Conservation (phyloP, 495 filamentous ascomycete genomes). For the Trichoderma orchidacearum region DNA sequence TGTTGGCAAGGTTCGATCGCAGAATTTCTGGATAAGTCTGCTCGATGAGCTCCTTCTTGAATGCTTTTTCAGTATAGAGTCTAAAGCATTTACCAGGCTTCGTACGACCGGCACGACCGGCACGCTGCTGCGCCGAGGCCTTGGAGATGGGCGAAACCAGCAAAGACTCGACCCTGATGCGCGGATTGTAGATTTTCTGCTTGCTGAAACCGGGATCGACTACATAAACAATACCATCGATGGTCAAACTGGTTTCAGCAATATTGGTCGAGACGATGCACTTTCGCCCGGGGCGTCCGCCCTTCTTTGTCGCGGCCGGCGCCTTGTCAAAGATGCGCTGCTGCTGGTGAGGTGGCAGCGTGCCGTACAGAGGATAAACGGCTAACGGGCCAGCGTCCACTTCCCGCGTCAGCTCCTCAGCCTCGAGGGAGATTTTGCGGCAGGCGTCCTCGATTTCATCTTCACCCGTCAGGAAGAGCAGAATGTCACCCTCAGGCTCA, state of each 20-base stretch:
- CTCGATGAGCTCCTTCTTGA: constrained; percentile 96
- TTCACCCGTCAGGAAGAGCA: constrained; percentile 94
- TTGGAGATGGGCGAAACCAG: constrained; percentile 94
- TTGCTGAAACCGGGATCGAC: constrained; percentile 98
- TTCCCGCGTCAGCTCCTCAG: constrained; percentile 80
- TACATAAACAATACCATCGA: constrained; percentile 98
- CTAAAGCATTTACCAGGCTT: constrained; percentile 96
- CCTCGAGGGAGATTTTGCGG: constrained; percentile 80
- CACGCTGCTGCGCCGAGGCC: constrained; percentile 94
- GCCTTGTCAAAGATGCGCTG: constrained; percentile 90
- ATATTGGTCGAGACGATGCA: constrained; percentile 95
- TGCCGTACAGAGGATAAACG: constrained; percentile 90
- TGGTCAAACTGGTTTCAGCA: constrained; percentile 92
- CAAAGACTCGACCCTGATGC: constrained; percentile 89
- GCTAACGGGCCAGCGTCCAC: constrained; percentile 79
- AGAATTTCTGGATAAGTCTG: constrained; percentile 94
- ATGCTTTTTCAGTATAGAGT: constrained; percentile 88
- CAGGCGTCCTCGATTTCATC: constrained; percentile 98
- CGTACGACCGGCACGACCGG: constrained; percentile 97
- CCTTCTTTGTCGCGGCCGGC: constrained; percentile 53
- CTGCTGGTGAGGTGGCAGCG: constrained; percentile 80
- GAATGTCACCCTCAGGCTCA: constrained; percentile 86
- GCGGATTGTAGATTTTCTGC: constrained; percentile 98
- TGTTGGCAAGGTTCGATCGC: constrained; percentile 84
- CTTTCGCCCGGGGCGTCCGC: constrained; percentile 84